These are phyloP conservation scores for Periconia digitata DNA, from an alignment of 2,329 filamentous ascomycete genomes.

Conservation along the genomic window DNA sequence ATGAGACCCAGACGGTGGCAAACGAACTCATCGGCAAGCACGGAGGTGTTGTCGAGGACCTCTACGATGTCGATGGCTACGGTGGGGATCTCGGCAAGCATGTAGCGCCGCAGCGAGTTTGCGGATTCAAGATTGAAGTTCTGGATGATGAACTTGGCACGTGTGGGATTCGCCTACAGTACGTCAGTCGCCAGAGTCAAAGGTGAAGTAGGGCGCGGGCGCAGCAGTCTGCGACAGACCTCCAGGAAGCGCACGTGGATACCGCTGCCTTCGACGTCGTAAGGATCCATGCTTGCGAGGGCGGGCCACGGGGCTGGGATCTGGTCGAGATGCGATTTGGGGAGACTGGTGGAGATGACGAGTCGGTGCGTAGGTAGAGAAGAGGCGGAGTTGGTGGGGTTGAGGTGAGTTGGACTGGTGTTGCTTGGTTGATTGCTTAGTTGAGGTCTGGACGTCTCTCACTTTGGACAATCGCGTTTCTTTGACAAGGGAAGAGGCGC, in stretches of 20 bases:
- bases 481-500: slow-evolving; percentile 4
- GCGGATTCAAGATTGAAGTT: slow-evolving; percentile 89
- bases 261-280: slow-evolving; percentile 50
- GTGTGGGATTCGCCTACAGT: slow-evolving; percentile 70
- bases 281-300: slow-evolving; percentile 49
- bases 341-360: slow-evolving; percentile 12
- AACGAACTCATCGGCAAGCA: slow-evolving; percentile 94
- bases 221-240: slow-evolving; percentile 30
- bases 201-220: slow-evolving; percentile 2
- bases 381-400: slow-evolving; percentile 22
- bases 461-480: slow-evolving; percentile 1
- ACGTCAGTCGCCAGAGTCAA: slow-evolving; percentile 19
- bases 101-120: slow-evolving; percentile 86
- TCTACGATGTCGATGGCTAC: slow-evolving; percentile 95
- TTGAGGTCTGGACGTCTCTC: too few relatives aligned
- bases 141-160: slow-evolving; percentile 88
- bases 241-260: slow-evolving; percentile 43
- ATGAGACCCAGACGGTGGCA: slow-evolving; percentile 89
- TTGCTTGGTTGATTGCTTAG: too few relatives aligned
- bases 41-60: slow-evolving; percentile 90
- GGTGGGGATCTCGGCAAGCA: slow-evolving; percentile 91
- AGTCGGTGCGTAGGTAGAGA: slow-evolving; percentile 19
- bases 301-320: slow-evolving; percentile 1
- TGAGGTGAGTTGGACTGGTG: too few relatives aligned
- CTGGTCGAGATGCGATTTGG: slow-evolving; percentile 3